Conservation (phyloP, 805 yeast species). For the Candida lessepsii region DNA sequence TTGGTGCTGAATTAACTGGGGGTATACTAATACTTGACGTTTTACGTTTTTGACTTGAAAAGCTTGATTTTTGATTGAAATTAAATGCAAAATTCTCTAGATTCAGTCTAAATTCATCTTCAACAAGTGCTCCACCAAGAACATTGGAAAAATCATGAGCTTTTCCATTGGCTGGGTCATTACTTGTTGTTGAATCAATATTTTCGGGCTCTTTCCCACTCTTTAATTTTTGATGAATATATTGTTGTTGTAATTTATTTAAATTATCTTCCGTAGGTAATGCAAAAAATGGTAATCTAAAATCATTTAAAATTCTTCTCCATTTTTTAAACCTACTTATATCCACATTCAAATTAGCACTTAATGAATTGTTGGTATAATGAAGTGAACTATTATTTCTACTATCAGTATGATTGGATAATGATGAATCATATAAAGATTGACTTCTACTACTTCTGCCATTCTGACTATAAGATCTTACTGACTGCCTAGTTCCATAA, state of each 20-base stretch:
- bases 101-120: constrained; percentile 27
- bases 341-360: constrained; percentile 29
- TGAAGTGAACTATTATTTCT: constrained; percentile 7
- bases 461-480: constrained; percentile 22
- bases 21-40: constrained; percentile 8
- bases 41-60: constrained; percentile 1
- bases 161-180: constrained; percentile 1
- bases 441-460: constrained; percentile 15
- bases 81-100: constrained; percentile 31
- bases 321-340: constrained; percentile 31
- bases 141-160: constrained; percentile 29
- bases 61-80: constrained; percentile 16
- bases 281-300: constrained; percentile 44
- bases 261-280: constrained; percentile 42
- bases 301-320: constrained; percentile 37
- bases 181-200: constrained; percentile 1
- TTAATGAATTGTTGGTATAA: constrained; percentile 22
- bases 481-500: constrained; percentile 16
- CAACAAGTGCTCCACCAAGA: constrained; percentile 28
- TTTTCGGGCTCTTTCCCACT: neutral
- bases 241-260: constrained; percentile 19
- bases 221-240: constrained; percentile 16
- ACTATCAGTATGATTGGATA: constrained; percentile 8
- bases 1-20: constrained; percentile 1
- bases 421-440: constrained; percentile 15